phyloP scores from a whole-genome alignment of 2,329 filamentous ascomycete genomes.

The Trichophaea hybrida region DNA sequence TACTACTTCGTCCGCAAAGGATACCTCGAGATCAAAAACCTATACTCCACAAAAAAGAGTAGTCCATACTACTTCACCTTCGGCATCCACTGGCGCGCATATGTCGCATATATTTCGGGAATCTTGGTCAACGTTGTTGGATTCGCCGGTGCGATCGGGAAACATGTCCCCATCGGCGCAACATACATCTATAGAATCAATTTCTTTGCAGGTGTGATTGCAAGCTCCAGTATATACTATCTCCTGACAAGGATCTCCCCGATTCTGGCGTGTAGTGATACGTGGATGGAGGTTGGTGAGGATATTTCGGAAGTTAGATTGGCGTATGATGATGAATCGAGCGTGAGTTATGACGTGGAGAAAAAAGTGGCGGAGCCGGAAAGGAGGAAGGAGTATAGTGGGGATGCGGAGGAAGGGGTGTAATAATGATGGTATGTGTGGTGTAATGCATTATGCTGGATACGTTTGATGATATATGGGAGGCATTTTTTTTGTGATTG shows the following conservation, averaged over 20 bases:
- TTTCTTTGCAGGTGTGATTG: constrained; percentile 72
- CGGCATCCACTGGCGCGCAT: constrained; percentile 72
- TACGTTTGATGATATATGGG: too few species aligned
- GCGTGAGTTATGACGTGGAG: constrained; percentile 4
- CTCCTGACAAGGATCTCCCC: constrained; percentile 53
- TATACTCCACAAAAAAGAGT: constrained; percentile 56
- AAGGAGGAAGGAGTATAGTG: too few species aligned
- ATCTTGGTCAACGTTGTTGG: constrained; percentile 86
- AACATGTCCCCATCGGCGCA: constrained; percentile 58
- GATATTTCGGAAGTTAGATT: constrained; percentile 34
- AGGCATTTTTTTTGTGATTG: too few species aligned
- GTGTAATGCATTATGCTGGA: too few species aligned
- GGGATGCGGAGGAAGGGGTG: too few species aligned
- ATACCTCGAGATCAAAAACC: constrained; percentile 60
- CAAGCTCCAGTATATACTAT: constrained; percentile 55
- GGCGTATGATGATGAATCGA: constrained; percentile 10
- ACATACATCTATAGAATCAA: constrained; percentile 81
- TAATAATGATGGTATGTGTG: too few species aligned
- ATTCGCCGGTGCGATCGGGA: constrained; percentile 68
- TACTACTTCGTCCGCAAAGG: constrained; percentile 78
- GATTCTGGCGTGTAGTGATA: constrained; percentile 56
- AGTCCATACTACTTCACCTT: constrained; percentile 59
- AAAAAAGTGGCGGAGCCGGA: neutral
- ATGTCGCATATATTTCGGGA: constrained; percentile 57
- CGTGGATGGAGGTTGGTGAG: constrained; percentile 63